Conservation (phyloP, 1,284 basidiomycete genomes). For the Trametes polyzona region DNA sequence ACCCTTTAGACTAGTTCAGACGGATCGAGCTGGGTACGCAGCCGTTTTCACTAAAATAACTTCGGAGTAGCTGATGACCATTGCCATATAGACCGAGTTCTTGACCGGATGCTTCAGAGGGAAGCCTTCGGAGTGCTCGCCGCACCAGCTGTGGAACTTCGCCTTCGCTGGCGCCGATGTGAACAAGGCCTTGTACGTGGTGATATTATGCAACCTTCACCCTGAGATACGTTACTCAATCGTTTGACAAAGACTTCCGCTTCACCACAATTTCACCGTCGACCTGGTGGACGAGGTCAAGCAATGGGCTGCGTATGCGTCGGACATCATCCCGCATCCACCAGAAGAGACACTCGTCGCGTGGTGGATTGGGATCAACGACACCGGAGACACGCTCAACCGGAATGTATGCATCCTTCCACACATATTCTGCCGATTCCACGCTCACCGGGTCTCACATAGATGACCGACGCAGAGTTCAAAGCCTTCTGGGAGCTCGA, state of each 20-base stretch:
- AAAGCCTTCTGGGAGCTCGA: constrained; percentile 53
- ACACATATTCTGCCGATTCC: neutral
- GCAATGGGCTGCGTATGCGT: constrained; percentile 51
- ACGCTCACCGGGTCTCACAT: neutral
- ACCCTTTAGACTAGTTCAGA: constrained; percentile 52
- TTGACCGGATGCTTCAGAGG: constrained; percentile 55
- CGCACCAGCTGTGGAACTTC: constrained; percentile 59
- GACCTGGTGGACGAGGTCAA: constrained; percentile 54
- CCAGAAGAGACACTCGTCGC: constrained; percentile 47
- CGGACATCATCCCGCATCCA: constrained; percentile 49
- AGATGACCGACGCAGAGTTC: constrained; percentile 48
- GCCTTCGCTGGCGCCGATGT: constrained; percentile 62
- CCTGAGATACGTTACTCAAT: too few relatives aligned
- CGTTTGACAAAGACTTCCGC: constrained; percentile 32
- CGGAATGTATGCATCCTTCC: constrained; percentile 40
- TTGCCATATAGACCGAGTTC: constrained; percentile 46
- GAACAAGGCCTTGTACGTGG: constrained; percentile 44
- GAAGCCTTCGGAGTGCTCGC: constrained; percentile 44
- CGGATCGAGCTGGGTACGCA: constrained; percentile 54
- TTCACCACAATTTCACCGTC: constrained; percentile 50
- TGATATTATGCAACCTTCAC: too few relatives aligned
- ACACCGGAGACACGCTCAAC: constrained; percentile 53
- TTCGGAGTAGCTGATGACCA: neutral
- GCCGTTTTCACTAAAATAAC: neutral
- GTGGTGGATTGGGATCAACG: constrained; percentile 67